Evolutionary conservation across 140 eudicot genomes (phyloP).

Genomic region (Senecio squalidus): DNA sequence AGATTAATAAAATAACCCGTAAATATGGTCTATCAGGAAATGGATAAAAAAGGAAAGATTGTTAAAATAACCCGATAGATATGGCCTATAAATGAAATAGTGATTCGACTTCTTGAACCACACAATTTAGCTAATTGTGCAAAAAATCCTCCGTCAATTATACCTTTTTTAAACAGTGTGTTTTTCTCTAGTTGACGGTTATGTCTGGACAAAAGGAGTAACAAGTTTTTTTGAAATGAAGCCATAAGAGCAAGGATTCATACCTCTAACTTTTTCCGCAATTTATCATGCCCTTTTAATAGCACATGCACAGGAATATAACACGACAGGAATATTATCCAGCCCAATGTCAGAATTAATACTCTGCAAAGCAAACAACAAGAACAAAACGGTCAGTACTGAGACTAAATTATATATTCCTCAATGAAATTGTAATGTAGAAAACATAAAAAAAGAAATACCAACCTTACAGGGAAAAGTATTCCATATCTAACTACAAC

Average conservation of each 20-base stretch:
- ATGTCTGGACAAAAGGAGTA: no score
- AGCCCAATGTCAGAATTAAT: slow-evolving; percentile 61
- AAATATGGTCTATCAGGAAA: neutral
- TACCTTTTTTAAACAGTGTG: no score
- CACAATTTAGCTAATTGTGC: neutral
- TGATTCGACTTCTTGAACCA: neutral
- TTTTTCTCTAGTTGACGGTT: no score
- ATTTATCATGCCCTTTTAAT: slow-evolving; percentile 71
- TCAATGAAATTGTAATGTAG: neutral
- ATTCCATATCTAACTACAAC: slow-evolving; percentile 77
- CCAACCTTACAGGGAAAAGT: slow-evolving; percentile 81
- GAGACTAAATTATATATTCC: neutral
- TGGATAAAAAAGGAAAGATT: no score
- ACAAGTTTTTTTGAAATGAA: no score
- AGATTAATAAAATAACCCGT: neutral
- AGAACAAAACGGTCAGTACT: neutral
- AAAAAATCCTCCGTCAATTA: no score
- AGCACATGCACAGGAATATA: slow-evolving; percentile 76
- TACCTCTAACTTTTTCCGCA: slow-evolving; percentile 81
- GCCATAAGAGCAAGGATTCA: slow-evolving; percentile 11
- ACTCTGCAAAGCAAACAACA: slow-evolving; percentile 46
- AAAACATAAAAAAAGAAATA: neutral
- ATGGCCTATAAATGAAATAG: neutral
- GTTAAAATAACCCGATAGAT: no score
- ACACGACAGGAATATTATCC: slow-evolving; percentile 77